Percentiles rank a stretch among this genome's conserved stretches.
Evolutionary conservation across 768 basidiomycete genomes (phyloP).

Genomic region (Filobasidium floriforme): DNA sequence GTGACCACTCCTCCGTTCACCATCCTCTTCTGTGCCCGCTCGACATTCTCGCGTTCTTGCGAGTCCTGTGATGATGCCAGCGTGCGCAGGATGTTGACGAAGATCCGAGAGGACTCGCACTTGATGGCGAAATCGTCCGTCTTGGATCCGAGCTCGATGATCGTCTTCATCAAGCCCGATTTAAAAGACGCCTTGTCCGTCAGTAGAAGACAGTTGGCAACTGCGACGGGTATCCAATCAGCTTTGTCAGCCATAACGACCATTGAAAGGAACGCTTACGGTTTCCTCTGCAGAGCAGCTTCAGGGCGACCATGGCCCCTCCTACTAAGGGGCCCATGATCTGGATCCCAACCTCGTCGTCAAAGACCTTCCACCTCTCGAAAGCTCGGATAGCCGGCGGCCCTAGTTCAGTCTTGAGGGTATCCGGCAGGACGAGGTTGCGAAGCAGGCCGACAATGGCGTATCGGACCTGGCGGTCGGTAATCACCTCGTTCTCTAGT

Average conservation of each 20-base stretch:
- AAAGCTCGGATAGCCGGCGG: not conserved
- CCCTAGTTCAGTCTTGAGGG: slow-evolving; percentile 57
- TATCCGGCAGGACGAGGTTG: slow-evolving; percentile 58
- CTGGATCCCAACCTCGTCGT: slow-evolving; percentile 55
- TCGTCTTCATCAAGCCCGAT: slow-evolving; percentile 53
- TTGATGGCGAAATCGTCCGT: slow-evolving; percentile 74
- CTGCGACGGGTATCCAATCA: slow-evolving; percentile 14
- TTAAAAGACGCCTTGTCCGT: slow-evolving; percentile 52
- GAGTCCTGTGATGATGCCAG: slow-evolving; percentile 47
- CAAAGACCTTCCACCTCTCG: not conserved
- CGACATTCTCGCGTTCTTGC: not conserved
- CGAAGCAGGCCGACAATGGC: slow-evolving; percentile 78
- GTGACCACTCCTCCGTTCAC: not conserved
- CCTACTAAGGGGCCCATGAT: slow-evolving; percentile 81
- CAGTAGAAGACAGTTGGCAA: slow-evolving; percentile 24
- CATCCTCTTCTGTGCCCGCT: not conserved
- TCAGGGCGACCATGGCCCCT: slow-evolving; percentile 75
- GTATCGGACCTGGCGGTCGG: slow-evolving; percentile 48
- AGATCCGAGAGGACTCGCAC: slow-evolving; percentile 80
- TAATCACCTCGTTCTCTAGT: slow-evolving; percentile 11
- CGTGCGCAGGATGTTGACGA: slow-evolving; percentile 76
- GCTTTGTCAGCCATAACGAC: not conserved
- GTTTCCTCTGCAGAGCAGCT: slow-evolving; percentile 73
- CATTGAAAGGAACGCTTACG: slow-evolving; percentile 49
- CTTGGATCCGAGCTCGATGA: slow-evolving; percentile 67